A percentile compares a stretch with the other conserved stretches of the same genome.
Evolutionary conservation across 2,329 filamentous ascomycete genomes (phyloP).

Genomic region (Phyllosticta paracitricarpa): DNA sequence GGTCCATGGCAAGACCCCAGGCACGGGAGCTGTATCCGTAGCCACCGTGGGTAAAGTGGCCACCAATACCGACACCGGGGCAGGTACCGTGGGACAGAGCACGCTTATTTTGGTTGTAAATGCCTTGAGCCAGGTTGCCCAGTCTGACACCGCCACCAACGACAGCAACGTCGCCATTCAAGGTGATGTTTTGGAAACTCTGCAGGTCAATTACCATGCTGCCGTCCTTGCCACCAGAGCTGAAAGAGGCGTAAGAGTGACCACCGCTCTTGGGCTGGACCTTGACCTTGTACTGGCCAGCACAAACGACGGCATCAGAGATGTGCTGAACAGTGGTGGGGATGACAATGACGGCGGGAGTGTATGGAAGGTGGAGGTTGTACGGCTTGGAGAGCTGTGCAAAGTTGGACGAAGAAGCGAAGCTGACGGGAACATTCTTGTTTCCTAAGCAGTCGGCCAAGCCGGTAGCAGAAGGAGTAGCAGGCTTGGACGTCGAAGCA

Average conservation of each 20-base stretch:
- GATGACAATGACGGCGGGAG: slow-evolving; percentile 47
- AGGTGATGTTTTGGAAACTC: slow-evolving; percentile 33
- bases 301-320: slow-evolving; percentile 49
- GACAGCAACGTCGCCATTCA: slow-evolving; percentile 34
- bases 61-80: slow-evolving; percentile 33
- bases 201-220: slow-evolving; percentile 40
- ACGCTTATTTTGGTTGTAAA: slow-evolving; percentile 25
- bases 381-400: slow-evolving; percentile 24
- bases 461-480: slow-evolving; percentile 4
- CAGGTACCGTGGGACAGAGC: slow-evolving; percentile 45
- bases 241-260: slow-evolving; percentile 50
- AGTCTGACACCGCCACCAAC: slow-evolving; percentile 43
- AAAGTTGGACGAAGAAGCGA: slow-evolving; percentile 5
- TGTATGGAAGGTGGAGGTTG: slow-evolving; percentile 28
- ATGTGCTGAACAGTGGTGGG: slow-evolving; percentile 46
- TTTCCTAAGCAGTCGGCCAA: slow-evolving; percentile 22
- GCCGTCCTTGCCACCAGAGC: slow-evolving; percentile 40
- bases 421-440: slow-evolving; percentile 23
- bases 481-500: neutral
- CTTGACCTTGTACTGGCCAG: slow-evolving; percentile 38
- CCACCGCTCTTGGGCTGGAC: slow-evolving; percentile 56
- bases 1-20: slow-evolving; percentile 28
- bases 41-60: slow-evolving; percentile 27
- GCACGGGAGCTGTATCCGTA: slow-evolving; percentile 26
- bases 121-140: slow-evolving; percentile 27